Percentiles rank a stretch among this genome's conserved stretches.
Evolutionary conservation across 1,284 basidiomycete species (phyloP).

Genomic region (Microbotryum scabiosae): DNA sequence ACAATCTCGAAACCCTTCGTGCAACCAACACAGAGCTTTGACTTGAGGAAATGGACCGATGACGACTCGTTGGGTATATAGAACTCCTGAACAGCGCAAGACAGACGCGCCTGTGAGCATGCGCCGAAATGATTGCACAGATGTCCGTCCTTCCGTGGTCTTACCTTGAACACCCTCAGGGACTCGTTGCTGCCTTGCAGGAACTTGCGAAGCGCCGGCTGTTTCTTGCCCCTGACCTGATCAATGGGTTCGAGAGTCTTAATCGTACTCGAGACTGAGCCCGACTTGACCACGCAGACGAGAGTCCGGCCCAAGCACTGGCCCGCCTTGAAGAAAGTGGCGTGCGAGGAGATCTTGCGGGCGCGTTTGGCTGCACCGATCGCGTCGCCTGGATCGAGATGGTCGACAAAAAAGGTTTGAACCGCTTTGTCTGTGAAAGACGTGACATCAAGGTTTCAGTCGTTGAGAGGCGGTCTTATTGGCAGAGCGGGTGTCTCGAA

Average conservation of each 20-base stretch:
- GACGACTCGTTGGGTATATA: constrained; percentile 97
- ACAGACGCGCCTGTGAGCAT: not conserved
- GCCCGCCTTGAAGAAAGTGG: constrained; percentile 95
- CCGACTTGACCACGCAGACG: constrained; percentile 95
- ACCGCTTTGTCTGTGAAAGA: constrained; percentile 46
- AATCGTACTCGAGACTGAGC: constrained; percentile 78
- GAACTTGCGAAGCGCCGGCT: constrained; percentile 72
- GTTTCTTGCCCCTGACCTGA: constrained; percentile 64
- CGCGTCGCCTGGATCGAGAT: constrained; percentile 82
- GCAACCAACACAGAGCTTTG: constrained; percentile 93
- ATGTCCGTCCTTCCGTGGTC: constrained; percentile 32
- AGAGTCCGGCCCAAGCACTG: constrained; percentile 87
- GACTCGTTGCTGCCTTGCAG: constrained; percentile 92
- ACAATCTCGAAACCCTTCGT: constrained; percentile 99
- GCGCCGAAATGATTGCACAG: not conserved
- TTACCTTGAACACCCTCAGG: constrained; percentile 81
- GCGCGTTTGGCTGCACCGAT: constrained; percentile 84
- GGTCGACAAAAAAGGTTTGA: constrained; percentile 90
- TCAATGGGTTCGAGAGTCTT: constrained; percentile 96
- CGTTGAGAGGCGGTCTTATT: not conserved
- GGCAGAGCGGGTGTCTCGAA: not conserved
- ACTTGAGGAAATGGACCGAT: constrained; percentile 96
- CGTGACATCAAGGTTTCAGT: not conserved
- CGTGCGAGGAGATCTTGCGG: constrained; percentile 91
- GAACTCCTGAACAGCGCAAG: constrained; percentile 52